Evolutionary conservation across 805 yeast genomes (phyloP), one percentile per base, ranked within the genome.

Genomic region (Starmerella kuoi): DNA sequence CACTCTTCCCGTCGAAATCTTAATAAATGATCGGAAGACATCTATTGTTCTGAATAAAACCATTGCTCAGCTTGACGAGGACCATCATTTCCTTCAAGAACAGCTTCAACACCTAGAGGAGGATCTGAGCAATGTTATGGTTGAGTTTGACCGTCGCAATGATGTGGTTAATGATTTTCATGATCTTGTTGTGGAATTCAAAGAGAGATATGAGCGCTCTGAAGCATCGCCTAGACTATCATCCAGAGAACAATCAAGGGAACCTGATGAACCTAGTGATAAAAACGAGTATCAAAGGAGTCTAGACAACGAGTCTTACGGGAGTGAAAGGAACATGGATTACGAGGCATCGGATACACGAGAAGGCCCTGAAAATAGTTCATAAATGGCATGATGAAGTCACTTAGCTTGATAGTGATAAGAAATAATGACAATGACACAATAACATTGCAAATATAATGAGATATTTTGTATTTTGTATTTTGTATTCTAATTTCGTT

Each of bases 41-140:
- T 4, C 22, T 5, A 35, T 31, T 15, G 14, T 27, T 2, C 41
- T 46, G 11, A 42, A 42, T 19, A 24, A 37, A 21, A 12, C 41
- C 5, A 25, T 31, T 2, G 36, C 26, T 15, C 45, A 41, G 33
- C 31, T 36, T 3, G 37, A 31, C n/a, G 38, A 36, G 35, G 21
- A 24, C 8, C 17, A 28, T 11, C 9, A 35, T 1, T 18, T 22
- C 4, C 40, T 39, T 3, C 40, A 32, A 21, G 17, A 35, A 11
- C 30, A 22, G 28, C 23, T 35, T 11, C 24, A 12, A 8, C 26
- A 17, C 6, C 41, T 46, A 5, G 46, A 46, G 26, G 31, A 37
- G 5, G 41, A 35, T 15, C 21, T 26, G 2, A 35, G 5, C 4
- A 12, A 19, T 31, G 27, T 18, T 18, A 27, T 18, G 24, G 30